Percentiles rank a stretch among this genome's conserved stretches.
Conservation (phyloP, 1,139 yeast genomes). For the Suhomyces maxii region DNA sequence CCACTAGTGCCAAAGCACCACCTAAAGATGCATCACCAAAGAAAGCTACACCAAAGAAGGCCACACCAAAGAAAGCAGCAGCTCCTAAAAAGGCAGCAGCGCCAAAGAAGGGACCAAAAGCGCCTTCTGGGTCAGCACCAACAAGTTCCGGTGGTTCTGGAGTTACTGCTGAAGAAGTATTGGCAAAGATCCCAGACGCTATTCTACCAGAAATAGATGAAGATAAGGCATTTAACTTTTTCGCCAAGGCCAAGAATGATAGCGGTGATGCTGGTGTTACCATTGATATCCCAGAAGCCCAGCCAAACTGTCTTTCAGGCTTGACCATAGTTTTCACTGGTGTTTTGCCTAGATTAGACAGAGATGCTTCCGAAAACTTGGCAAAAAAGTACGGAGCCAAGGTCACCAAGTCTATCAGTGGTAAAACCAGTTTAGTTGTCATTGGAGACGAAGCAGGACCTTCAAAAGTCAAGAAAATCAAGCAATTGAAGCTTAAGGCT, state of each 20-base stretch:
- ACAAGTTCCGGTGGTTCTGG: constrained; percentile 14
- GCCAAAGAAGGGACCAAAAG: not conserved
- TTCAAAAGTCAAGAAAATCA: constrained; percentile 82
- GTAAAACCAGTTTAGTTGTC: constrained; percentile 85
- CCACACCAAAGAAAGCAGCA: not conserved
- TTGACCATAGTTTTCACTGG: constrained; percentile 94
- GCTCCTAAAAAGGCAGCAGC: constrained; percentile 3
- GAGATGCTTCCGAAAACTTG: constrained; percentile 71
- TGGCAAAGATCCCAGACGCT: constrained; percentile 68
- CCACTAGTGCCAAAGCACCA: constrained; percentile 1
- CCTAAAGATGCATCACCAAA: constrained; percentile 8
- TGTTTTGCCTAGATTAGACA: constrained; percentile 71
- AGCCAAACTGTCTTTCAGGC: constrained; percentile 81
- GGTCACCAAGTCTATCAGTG: constrained; percentile 83
- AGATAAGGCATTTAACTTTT: constrained; percentile 55
- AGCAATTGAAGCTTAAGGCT: constrained; percentile 69
- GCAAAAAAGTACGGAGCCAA: constrained; percentile 93
- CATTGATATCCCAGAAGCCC: constrained; percentile 66
- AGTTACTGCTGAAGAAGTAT: constrained; percentile 51
- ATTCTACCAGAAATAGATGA: constrained; percentile 58
- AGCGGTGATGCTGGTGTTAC: constrained; percentile 20
- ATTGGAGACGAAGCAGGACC: constrained; percentile 98
- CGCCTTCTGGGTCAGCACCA: not conserved
- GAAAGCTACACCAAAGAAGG: not conserved
- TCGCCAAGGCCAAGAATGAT: constrained; percentile 38